phyloP scores from a whole-genome alignment of 176 grass and related monocot genomes.

The Lolium rigidum region DNA sequence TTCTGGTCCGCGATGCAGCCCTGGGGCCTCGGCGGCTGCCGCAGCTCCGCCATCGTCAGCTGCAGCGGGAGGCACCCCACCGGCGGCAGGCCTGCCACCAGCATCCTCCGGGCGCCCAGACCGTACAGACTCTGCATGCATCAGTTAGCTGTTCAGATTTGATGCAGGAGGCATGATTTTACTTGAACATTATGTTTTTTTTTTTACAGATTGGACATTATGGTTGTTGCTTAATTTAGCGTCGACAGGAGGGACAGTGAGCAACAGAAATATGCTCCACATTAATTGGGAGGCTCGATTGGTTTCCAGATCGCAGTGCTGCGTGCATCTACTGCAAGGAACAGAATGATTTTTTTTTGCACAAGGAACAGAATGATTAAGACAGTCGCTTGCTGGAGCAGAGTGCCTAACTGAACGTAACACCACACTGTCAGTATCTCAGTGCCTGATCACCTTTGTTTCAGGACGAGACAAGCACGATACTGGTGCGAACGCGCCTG shows the following conservation, averaged over 20 bases:
- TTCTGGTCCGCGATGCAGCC: constrained; percentile 45
- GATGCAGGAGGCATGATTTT: background rate
- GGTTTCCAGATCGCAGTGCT: background rate
- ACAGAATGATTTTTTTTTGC: too few species aligned
- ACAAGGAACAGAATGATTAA: background rate
- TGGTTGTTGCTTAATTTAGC: background rate
- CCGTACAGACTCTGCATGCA: constrained; percentile 43
- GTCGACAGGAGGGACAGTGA: background rate
- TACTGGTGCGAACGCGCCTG: background rate
- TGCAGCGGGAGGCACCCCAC: constrained; percentile 50
- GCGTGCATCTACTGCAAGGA: too few species aligned
- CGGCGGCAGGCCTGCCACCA: constrained; percentile 44
- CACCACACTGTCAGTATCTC: background rate
- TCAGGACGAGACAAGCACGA: background rate
- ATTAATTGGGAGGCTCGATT: background rate
- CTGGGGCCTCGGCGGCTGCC: background rate
- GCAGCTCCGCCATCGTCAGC: constrained; percentile 30
- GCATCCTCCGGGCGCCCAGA: constrained; percentile 34
- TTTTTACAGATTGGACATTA: too few species aligned
- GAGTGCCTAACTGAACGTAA: background rate
- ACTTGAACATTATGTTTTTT: background rate
- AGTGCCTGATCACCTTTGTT: constrained; percentile 3
- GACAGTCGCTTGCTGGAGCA: constrained; percentile 28
- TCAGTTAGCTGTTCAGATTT: background rate
- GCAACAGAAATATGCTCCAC: background rate